Evolutionary conservation across 1,284 basidiomycete species (phyloP).

Genomic region (Fomitopsis betulina): DNA sequence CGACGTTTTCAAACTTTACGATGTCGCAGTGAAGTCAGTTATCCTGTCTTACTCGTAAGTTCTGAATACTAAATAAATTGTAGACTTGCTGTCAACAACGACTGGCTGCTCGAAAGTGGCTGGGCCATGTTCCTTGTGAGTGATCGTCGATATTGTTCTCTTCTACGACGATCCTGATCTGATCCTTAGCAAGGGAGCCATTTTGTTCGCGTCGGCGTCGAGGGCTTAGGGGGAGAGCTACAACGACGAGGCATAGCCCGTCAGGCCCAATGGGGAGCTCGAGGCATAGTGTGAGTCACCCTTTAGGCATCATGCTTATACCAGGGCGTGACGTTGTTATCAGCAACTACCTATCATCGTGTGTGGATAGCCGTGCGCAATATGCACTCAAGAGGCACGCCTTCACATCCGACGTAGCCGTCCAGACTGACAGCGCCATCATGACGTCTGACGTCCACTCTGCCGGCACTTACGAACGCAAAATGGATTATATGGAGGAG

Average conservation of each 20-base stretch:
- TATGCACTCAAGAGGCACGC: conserved; percentile 46
- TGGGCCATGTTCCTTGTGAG: conserved; percentile 60
- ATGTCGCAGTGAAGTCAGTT: conserved; percentile 58
- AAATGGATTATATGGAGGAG: conserved; percentile 39
- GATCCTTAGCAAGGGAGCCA: conserved; percentile 58
- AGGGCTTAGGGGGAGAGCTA: conserved; percentile 58
- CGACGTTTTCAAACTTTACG: conserved; percentile 60
- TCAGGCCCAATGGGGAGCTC: conserved; percentile 67
- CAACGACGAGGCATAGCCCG: conserved; percentile 60
- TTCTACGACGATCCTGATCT: conserved; percentile 1
- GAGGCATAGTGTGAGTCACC: conserved; percentile 58
- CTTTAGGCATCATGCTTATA: background rate
- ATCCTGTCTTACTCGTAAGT: background rate
- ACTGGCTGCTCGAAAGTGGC: conserved; percentile 67
- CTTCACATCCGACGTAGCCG: conserved; percentile 53
- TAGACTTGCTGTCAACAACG: conserved; percentile 58
- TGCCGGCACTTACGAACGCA: conserved; percentile 29
- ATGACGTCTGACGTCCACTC: conserved; percentile 28
- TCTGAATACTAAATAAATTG: background rate
- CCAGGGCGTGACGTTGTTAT: background rate
- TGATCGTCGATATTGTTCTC: background rate
- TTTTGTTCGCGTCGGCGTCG: conserved; percentile 62
- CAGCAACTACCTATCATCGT: conserved; percentile 47
- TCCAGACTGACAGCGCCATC: conserved; percentile 56
- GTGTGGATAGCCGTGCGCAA: conserved; percentile 40